Conservation (phyloP, 305 asterid genomes). For the Nicotiana rustica region DNA sequence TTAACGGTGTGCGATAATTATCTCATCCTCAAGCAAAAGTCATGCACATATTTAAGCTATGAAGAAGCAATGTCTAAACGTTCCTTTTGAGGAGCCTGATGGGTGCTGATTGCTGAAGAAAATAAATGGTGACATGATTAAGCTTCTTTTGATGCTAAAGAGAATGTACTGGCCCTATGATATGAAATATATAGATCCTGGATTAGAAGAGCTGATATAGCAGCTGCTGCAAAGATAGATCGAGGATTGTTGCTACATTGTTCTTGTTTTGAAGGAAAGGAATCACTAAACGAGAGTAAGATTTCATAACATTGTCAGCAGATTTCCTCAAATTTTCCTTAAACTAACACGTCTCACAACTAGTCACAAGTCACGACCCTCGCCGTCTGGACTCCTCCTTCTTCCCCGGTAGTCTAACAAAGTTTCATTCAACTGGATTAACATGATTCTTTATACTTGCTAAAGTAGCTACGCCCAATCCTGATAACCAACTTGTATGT, state of each 20-base stretch:
- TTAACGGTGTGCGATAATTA: background rate
- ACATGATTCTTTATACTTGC: background rate
- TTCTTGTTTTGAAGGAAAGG: background rate
- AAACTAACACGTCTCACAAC: background rate
- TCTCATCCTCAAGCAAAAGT: background rate
- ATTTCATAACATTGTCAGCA: background rate
- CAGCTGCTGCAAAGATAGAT: background rate
- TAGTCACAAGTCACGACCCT: background rate
- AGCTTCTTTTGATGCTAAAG: slow-evolving; percentile 25
- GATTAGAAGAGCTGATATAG: background rate
- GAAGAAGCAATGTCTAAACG: background rate
- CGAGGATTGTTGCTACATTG: background rate
- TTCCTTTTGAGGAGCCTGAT: background rate
- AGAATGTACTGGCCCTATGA: background rate
- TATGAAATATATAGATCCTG: background rate
- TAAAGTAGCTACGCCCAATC: background rate
- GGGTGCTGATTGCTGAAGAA: background rate
- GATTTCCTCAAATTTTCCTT: background rate
- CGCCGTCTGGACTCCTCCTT: background rate
- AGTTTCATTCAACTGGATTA: background rate
- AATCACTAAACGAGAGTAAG: background rate
- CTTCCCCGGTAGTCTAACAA: background rate
- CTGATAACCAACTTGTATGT: background rate
- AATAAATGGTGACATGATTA: background rate
- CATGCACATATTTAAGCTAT: too few species aligned